Conservation (phyloP, 192 early-diverging fungal species). For the Chytriomyces hyalinus region DNA sequence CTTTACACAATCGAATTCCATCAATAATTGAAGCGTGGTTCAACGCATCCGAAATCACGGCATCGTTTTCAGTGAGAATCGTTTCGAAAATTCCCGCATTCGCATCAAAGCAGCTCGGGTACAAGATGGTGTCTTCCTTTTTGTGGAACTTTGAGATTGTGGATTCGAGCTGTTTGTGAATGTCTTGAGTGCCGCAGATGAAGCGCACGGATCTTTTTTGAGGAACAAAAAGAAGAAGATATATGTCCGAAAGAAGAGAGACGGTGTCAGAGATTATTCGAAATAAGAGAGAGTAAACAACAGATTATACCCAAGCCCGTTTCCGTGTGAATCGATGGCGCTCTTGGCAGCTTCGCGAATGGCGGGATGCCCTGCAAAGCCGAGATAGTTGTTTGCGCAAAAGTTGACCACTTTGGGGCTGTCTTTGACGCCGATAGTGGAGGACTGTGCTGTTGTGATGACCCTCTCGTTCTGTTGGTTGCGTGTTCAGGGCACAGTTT, state of each 20-base stretch:
- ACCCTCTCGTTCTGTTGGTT: constrained; percentile 57
- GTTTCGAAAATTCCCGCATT: constrained; percentile 74
- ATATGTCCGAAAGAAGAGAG: no score
- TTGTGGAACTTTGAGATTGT: constrained; percentile 57
- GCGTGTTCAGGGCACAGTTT: neutral
- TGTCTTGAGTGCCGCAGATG: constrained; percentile 74
- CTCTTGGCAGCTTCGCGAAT: constrained; percentile 58
- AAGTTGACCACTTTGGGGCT: constrained; percentile 61
- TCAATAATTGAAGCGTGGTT: constrained; percentile 57
- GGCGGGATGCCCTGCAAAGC: constrained; percentile 59
- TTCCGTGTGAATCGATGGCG: constrained; percentile 64
- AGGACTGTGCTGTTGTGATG: constrained; percentile 63
- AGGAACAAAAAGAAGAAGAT: no score
- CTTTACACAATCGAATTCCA: constrained; percentile 29
- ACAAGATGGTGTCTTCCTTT: constrained; percentile 66
- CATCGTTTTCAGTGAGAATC: constrained; percentile 61
- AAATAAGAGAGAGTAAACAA: no score
- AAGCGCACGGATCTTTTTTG: constrained; percentile 61
- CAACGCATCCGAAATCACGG: constrained; percentile 61
- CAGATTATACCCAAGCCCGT: constrained; percentile 51
- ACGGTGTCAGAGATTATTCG: no score
- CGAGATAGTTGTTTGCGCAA: constrained; percentile 77
- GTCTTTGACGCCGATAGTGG: constrained; percentile 56
- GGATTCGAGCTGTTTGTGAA: constrained; percentile 61
- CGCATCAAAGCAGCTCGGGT: constrained; percentile 74